Evolutionary conservation across 2,329 filamentous ascomycete species (phyloP), one percentile per base, ranked within the genome.

Genomic region (Aureobasidium sp.): DNA sequence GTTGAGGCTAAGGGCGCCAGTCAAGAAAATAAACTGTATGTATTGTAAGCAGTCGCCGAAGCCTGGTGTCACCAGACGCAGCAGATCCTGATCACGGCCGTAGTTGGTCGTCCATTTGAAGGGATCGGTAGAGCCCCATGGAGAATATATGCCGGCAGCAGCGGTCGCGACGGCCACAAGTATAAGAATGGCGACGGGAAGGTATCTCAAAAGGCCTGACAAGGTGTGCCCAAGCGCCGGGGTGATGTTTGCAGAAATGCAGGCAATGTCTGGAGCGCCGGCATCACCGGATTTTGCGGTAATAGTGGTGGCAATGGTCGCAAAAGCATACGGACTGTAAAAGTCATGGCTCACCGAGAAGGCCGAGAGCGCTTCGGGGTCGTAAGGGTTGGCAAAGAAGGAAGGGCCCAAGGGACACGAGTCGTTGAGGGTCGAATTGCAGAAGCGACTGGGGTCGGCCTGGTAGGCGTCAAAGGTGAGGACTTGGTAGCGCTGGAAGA

Each of bases 91-190:
- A 69, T 99, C 94, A 68, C 93, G 86, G 39, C 94, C 94, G 72
- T 96, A 97, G 72, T 99, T 99, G 71, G 91, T 95, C n/a, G 91
- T 91, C 91, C 93, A 99, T 67, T 90, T 87, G 73, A 97, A 97
- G 22, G 93, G 82, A 72, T 99, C 89, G 8, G 85, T 85, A 1
- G 91, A 90, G 22, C 94, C 94, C 93, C 94, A 99, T 0, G 94
- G 94, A 70, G 92, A 97, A 72, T 86, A 93, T 41, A 95, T 90
- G 55, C 86, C 89, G 2, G 94, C 91, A 67, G 91, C 86, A 39
- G 92, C 79, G 7, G 93, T 96, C 15, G 92, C 91, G 63, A 91
- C 75, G 1, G 86, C 94, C 49, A 95, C 90, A 44, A 93, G 80
- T 2, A 93, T 77, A 36, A 99, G 80, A 27, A 97, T 84, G 3